Evolutionary conservation across 495 filamentous ascomycete species (phyloP), one percentile per base, ranked within the genome.

Genomic region (Chlorociboria aeruginascens): DNA sequence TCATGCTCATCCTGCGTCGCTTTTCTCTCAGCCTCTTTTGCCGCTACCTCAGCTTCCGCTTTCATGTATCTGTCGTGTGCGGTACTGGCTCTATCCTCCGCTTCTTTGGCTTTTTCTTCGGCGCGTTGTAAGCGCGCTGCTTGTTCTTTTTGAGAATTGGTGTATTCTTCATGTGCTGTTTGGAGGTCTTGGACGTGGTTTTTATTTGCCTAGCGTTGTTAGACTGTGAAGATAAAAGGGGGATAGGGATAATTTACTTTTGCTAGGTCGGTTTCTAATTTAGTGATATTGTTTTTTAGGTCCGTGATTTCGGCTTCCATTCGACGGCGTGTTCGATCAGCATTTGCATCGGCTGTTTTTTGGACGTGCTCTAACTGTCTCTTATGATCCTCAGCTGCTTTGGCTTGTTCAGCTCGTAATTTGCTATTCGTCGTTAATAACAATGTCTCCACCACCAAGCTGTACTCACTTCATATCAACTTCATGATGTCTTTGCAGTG

Each of bases 1-100:
- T 94, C 87, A 30, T 89, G 65, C 59, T 92, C 86, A 17, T 64
- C 55, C 57, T 90, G 85, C 17, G 72, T 72, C 16, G 76, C 65
- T 46, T 75, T 68, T 40, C 75, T 75, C 51, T 82, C 76, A 54
- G 79, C 76, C 57, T 86, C 83, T 56, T 78, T 83, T 48, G 74
- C 64, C 32, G 67, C 63, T 14, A 64, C 13, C 6, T 65, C 55
- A 13, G 56, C 52, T 45, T 69, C 66, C 12, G 49, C 59, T 34
- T 50, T 58, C 16, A 54, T 45, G 8, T 53, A 45, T 49, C 35
- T 50, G 20, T 43, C 46, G 12, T 3, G 46, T 31, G 63, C 45
- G 59, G 63, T 42, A 60, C 56, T 9, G 53, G 55, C 52, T 61
- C 64, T 36, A 47, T 60, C 38, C 43, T 57, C 51, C 32, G 45